These are phyloP conservation scores for Psilocybe azurescens DNA, from an alignment of 768 basidiomycete genomes.

Conservation along the genomic window DNA sequence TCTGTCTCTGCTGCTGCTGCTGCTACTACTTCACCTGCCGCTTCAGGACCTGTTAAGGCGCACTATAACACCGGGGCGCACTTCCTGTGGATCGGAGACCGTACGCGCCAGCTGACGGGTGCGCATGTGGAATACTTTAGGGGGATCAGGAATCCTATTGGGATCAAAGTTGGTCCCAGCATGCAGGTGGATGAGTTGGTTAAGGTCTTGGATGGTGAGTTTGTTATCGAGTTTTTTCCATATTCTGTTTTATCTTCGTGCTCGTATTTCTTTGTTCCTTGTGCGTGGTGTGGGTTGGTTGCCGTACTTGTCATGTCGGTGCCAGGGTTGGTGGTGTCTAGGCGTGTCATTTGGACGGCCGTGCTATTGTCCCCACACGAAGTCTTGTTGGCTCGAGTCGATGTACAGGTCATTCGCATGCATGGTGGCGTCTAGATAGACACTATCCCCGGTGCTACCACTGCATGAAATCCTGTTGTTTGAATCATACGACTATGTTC, in stretches of 20 bases:
- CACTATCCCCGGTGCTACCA: no score
- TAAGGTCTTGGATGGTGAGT: slow-evolving; percentile 74
- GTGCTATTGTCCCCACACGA: no score
- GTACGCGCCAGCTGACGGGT: slow-evolving; percentile 89
- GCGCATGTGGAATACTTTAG: slow-evolving; percentile 97
- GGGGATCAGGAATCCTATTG: slow-evolving; percentile 92
- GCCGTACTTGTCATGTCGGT: no score
- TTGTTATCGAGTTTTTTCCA: background rate
- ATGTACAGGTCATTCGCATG: no score
- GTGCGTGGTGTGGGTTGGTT: no score
- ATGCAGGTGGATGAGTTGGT: slow-evolving; percentile 83
- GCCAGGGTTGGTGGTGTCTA: no score
- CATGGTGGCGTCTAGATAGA: background rate
- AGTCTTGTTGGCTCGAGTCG: no score
- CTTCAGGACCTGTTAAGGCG: slow-evolving; percentile 34
- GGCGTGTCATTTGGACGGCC: no score
- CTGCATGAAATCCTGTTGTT: background rate
- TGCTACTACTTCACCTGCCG: slow-evolving; percentile 7
- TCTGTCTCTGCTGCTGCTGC: background rate
- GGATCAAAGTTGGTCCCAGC: slow-evolving; percentile 94
- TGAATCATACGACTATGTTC: slow-evolving; percentile 2
- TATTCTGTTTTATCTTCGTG: background rate
- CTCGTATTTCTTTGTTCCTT: background rate
- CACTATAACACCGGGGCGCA: slow-evolving; percentile 93
- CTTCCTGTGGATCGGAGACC: slow-evolving; percentile 97